These are phyloP conservation scores for Ogataea hybrid DNA, from an alignment of 1,139 yeast genomes.

Conservation along the genomic window DNA sequence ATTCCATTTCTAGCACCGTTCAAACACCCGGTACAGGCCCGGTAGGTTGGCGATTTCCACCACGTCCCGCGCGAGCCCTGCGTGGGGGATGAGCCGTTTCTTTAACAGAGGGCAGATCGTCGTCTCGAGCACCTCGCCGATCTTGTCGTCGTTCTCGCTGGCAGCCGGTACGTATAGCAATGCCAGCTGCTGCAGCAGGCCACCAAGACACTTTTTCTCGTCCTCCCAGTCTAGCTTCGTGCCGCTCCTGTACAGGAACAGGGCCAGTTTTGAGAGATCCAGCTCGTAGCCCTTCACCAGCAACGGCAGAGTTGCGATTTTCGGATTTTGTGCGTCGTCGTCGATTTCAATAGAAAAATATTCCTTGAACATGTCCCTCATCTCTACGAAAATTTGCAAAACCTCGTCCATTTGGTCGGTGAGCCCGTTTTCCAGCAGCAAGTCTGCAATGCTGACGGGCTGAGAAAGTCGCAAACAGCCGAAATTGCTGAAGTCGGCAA, in stretches of 20 bases:
- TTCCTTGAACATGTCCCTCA: constrained; percentile 77
- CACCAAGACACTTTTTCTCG: constrained; percentile 67
- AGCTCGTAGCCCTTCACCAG: constrained; percentile 65
- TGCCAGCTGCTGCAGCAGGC: constrained; percentile 67
- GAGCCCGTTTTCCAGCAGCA: constrained; percentile 24
- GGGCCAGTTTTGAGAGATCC: constrained; percentile 59
- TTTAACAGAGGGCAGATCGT: constrained; percentile 66
- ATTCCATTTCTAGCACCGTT: constrained; percentile 58
- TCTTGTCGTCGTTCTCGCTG: constrained; percentile 30
- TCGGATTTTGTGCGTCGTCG: constrained; percentile 35
- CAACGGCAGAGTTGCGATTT: constrained; percentile 60
- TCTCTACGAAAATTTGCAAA: constrained; percentile 36
- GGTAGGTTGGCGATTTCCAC: constrained; percentile 91
- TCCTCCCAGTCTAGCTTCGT: constrained; percentile 57
- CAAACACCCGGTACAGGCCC: constrained; percentile 87
- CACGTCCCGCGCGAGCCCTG: constrained; percentile 48
- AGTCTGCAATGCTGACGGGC: constrained; percentile 29
- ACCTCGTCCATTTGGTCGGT: constrained; percentile 25
- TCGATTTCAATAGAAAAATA: constrained; percentile 57
- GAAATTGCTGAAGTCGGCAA: constrained; percentile 78
- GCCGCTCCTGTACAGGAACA: constrained; percentile 63
- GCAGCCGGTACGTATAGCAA: constrained; percentile 67
- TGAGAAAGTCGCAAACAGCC: constrained; percentile 56
- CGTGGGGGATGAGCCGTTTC: constrained; percentile 61
- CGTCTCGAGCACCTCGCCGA: constrained; percentile 44